Evolutionary conservation across 352 stramenopile species (phyloP), one percentile per base, ranked within the genome.

Genomic region (Globisporangium paroecandrum): DNA sequence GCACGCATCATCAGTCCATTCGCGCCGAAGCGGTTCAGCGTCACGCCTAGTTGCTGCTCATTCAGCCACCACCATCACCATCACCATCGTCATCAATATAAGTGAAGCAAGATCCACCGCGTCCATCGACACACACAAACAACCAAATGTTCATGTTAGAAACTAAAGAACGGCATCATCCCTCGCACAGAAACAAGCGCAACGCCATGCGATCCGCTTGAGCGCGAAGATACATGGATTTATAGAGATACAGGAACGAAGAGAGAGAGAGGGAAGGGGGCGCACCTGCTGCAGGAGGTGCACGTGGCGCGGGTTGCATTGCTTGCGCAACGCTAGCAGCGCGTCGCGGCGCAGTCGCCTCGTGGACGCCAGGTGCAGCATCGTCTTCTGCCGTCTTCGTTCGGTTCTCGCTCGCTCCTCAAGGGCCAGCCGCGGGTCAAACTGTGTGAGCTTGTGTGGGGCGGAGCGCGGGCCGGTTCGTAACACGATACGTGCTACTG

Each of bases 261-360:
- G 25, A 65, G 27, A 32, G 27, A 32, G 22, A 41, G 59, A 20
- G 38, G 10, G 18, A 24, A 18, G 3, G 22, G 41, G 29, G 32
- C 71, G 64, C 36, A 95, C 87, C 82, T 93, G 83, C 56, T 91
- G 82, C 69, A 95, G 62, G 36, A 87, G 71, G 34, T 95, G 85
- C 64, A 93, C 73, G 62, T 83, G 82, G n/a, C 82, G 83, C 43
- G 78, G 64, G 22, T 74, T 76, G 58, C 60, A 78, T 61, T 85
- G 78, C 54, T 91, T 83, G 65, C 78, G 79, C 70, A 91, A 65
- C 63, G 79, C 72, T 32, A 73, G 72, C 47, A 78, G 61, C 55
- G 77, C 76, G 66, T 93, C 81, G 49, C 78, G 81, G 60, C 81
- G 83, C 66, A 95, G 72, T 38, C 82, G 82, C 64, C 87, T 79